These are phyloP conservation scores for Crotalaria pallida DNA, from an alignment of 306 rosid genomes.

Conservation along the genomic window DNA sequence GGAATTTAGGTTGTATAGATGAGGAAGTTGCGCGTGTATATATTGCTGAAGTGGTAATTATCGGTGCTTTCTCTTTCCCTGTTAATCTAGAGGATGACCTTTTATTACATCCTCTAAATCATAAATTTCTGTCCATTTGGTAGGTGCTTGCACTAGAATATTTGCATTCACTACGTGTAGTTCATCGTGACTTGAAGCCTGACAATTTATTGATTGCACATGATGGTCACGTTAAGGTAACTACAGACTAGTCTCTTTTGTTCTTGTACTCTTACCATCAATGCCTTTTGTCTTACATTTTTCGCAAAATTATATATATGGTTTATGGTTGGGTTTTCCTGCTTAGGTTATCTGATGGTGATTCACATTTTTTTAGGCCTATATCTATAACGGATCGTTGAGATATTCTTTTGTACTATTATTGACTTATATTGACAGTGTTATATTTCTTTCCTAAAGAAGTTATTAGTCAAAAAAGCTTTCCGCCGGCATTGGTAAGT, in stretches of 20 bases:
- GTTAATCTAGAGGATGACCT: background rate
- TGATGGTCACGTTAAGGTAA: conserved; percentile 98
- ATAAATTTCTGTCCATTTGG: conserved; percentile 8
- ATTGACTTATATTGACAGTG: background rate
- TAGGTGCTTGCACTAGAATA: conserved; percentile 98
- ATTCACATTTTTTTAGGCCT: background rate
- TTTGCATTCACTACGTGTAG: conserved; percentile 83
- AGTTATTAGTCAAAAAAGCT: background rate
- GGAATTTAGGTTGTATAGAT: conserved; percentile 93
- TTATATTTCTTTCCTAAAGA: background rate
- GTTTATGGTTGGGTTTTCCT: conserved; percentile 4
- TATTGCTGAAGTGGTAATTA: conserved; percentile 94
- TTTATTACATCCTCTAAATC: background rate
- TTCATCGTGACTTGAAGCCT: conserved; percentile 98
- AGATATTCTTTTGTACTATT: background rate
- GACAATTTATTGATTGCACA: conserved; percentile 97
- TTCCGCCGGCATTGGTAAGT: background rate
- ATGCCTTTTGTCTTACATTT: background rate
- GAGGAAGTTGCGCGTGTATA: conserved; percentile 96
- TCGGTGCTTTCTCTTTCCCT: background rate
- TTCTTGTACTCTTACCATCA: background rate
- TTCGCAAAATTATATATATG: background rate
- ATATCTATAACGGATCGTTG: background rate
- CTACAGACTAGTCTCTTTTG: background rate
- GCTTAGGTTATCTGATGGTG: background rate